Evolutionary conservation across 2,329 filamentous ascomycete genomes (phyloP), one percentile per base, ranked within the genome.

Genomic region (Nothopassalora personata): DNA sequence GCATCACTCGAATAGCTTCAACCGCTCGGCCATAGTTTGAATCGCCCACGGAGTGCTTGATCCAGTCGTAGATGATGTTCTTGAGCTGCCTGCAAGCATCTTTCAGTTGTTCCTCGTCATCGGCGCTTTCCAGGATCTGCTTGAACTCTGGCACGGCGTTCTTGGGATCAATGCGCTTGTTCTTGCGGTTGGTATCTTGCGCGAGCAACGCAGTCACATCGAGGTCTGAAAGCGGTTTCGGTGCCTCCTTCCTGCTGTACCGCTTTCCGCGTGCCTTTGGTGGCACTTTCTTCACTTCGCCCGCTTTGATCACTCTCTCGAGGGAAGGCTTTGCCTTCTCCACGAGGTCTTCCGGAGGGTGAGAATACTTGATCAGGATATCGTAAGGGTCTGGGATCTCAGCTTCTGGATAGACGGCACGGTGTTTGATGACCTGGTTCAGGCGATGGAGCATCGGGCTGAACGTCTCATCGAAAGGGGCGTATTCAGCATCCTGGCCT

Each of bases 81-180:
- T 81, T 85, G 83, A 97, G 89, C 69, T 95, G 90, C 64, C 86
- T 84, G 5, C 86, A 81, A 0, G 88, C 88, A 18, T 86, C 82
- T 60, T 84, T 79, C 55, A 95, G 83, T 3, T 82, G 79, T 1
- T 82, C 76, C 1, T 87, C 76, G 30, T 86, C 81, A 1, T 82
- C 77, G 1, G 87, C 76, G 6, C 84, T 55, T 30, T 65, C 79
- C 15, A 97, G 79, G 3, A 87, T 82, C 72, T 91, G 90, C 71
- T 92, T 95, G 82, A 96, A 97, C 60, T 93, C 90, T 0, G 94
- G 91, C 5, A 97, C 85, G 1, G 92, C 85, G 64, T 97, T 97
- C 9, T 87, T 81, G 0, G 82, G 72, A 8, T 84, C 82, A 58
- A 89, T 86, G 48, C 77, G 80, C 70, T 79, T 74, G 30, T 76